Evolutionary conservation across 164 flowering plant genomes (phyloP).

Genomic region (Stephania yunnanensis): DNA sequence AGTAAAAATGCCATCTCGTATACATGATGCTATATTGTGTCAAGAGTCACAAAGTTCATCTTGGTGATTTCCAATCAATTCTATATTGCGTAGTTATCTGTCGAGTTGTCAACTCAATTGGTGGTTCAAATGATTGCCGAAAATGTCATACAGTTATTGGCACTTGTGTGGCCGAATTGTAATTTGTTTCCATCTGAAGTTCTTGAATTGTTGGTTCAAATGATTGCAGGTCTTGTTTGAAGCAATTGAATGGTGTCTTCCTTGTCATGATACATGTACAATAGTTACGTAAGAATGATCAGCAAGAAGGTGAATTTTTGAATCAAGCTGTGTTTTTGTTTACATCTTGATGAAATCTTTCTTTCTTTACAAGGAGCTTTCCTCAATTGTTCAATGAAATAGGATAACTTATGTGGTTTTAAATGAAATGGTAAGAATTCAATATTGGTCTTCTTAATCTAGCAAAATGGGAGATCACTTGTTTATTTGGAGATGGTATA

Average conservation of each 20-base stretch:
- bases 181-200: too few relatives aligned
- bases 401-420: not conserved
- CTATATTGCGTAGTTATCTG: too few relatives aligned
- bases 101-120: too few relatives aligned
- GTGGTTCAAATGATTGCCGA: too few relatives aligned
- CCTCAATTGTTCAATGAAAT: not conserved
- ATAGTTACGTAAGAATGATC: not conserved
- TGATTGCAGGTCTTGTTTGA: not conserved
- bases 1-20: too few relatives aligned
- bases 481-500: too few relatives aligned
- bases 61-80: too few relatives aligned
- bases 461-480: not conserved
- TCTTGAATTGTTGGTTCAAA: not conserved
- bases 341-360: not conserved
- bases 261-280: not conserved
- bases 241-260: not conserved
- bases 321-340: not conserved
- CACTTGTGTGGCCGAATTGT: too few relatives aligned
- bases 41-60: too few relatives aligned
- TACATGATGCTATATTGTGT: too few relatives aligned
- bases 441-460: not conserved
- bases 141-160: too few relatives aligned
- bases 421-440: not conserved
- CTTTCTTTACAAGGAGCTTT: not conserved
- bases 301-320: not conserved